phyloP scores from a whole-genome alignment of 1,284 basidiomycete genomes.

The Takashimella koratensis region DNA sequence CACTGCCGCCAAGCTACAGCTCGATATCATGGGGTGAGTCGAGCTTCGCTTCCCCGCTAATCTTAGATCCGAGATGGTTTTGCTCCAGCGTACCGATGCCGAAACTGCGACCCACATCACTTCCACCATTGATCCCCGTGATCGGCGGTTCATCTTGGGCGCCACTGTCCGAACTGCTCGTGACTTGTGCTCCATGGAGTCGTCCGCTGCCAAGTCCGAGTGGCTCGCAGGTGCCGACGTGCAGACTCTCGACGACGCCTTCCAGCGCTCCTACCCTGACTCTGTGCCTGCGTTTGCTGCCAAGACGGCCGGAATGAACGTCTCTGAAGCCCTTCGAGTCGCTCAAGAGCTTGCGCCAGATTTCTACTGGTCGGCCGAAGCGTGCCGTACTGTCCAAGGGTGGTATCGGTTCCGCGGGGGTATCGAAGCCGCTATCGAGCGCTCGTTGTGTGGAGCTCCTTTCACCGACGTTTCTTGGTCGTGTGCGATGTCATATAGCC shows the following conservation, averaged over 20 bases:
- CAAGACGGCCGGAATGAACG: constrained; percentile 65
- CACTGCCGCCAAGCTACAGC: constrained; percentile 14
- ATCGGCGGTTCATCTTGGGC: constrained; percentile 69
- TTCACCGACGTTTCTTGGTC: constrained; percentile 78
- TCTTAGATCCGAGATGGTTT: constrained; percentile 67
- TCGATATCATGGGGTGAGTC: constrained; percentile 22
- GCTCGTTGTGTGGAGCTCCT: constrained; percentile 72
- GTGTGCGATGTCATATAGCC: constrained; percentile 3
- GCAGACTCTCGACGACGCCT: constrained; percentile 52
- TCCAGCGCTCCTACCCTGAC: constrained; percentile 57
- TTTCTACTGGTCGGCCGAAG: constrained; percentile 88
- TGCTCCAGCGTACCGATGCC: constrained; percentile 88
- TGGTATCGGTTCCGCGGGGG: constrained; percentile 69
- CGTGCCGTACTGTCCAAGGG: constrained; percentile 83
- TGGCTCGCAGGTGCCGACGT: constrained; percentile 1
- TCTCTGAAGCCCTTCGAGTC: constrained; percentile 65
- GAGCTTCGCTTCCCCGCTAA: background rate
- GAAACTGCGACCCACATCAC: constrained; percentile 84
- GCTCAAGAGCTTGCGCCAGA: constrained; percentile 70
- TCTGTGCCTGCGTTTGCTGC: constrained; percentile 61
- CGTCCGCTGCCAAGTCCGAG: constrained; percentile 50
- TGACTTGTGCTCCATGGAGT: background rate
- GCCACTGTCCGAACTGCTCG: constrained; percentile 53
- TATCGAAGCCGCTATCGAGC: constrained; percentile 68
- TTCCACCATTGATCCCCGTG: constrained; percentile 73